These are phyloP conservation scores for Cytospora paraplurivora DNA, from an alignment of 2,329 filamentous ascomycete genomes.

Conservation along the genomic window DNA sequence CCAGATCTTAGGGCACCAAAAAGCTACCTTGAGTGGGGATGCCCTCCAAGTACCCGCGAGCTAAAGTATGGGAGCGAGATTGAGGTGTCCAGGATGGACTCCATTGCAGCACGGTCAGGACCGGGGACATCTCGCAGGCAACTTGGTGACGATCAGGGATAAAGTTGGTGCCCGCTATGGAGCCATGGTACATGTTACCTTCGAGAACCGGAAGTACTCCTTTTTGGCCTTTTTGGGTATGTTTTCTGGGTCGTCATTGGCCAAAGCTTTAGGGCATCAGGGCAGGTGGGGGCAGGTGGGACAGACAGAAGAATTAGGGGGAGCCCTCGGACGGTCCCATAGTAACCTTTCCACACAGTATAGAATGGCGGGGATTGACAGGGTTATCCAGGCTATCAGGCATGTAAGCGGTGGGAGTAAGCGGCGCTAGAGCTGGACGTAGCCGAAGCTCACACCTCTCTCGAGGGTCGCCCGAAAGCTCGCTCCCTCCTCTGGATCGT, in stretches of 20 bases:
- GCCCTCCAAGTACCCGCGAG: slow-evolving; percentile 6
- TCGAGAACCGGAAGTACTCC: slow-evolving; percentile 14
- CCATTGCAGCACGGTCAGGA: neutral
- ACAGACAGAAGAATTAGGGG: neutral
- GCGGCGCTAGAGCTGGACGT: slow-evolving; percentile 15
- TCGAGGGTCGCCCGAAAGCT: slow-evolving; percentile 1
- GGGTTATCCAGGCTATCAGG: slow-evolving; percentile 7
- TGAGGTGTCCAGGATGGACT: slow-evolving; percentile 15
- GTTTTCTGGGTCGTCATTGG: slow-evolving; percentile 19
- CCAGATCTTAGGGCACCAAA: slow-evolving; percentile 2
- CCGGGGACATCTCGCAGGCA: slow-evolving; percentile 5
- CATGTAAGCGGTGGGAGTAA: slow-evolving; percentile 23
- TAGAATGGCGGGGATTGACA: slow-evolving; percentile 16
- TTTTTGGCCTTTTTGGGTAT: slow-evolving; percentile 8
- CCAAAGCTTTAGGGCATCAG: slow-evolving; percentile 10
- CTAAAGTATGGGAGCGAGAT: slow-evolving; percentile 18
- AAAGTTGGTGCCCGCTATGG: slow-evolving; percentile 11
- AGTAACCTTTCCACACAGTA: slow-evolving; percentile 7
- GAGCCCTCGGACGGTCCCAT: neutral
- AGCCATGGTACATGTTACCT: slow-evolving; percentile 5
- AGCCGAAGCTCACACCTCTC: slow-evolving; percentile 10
- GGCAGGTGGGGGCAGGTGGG: neutral
- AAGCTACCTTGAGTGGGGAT: slow-evolving; percentile 14
- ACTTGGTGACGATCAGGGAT: slow-evolving; percentile 17
- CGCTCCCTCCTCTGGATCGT: neutral